Conservation (phyloP, 2,329 filamentous ascomycete species). For the Talaromyces amestolkiae region DNA sequence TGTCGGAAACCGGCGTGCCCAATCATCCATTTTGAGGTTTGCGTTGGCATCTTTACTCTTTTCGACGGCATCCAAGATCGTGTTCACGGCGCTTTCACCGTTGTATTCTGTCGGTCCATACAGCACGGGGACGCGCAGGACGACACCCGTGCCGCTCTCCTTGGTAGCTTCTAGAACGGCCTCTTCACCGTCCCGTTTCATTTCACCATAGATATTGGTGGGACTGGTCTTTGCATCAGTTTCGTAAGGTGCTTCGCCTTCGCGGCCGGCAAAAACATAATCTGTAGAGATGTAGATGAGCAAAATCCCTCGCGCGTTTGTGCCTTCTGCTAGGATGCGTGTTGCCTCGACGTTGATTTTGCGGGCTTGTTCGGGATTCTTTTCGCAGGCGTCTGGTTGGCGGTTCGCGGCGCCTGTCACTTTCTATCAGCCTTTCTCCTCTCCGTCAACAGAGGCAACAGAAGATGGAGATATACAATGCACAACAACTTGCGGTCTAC, state of each 20-base stretch:
- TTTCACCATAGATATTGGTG: constrained; percentile 75
- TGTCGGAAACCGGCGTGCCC: constrained; percentile 79
- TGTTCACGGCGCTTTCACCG: constrained; percentile 78
- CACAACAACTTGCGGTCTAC: constrained; percentile 71
- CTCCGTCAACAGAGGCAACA: neutral
- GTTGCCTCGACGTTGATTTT: constrained; percentile 74
- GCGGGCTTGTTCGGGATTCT: constrained; percentile 71
- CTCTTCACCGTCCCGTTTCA: constrained; percentile 68
- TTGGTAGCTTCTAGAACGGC: constrained; percentile 65
- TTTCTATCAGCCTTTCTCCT: neutral
- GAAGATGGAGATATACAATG: constrained; percentile 62
- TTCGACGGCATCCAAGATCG: constrained; percentile 72
- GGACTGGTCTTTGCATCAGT: constrained; percentile 62
- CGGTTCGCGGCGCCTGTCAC: constrained; percentile 76
- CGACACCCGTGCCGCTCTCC: constrained; percentile 58
- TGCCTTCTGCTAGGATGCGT: constrained; percentile 62
- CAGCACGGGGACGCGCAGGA: constrained; percentile 77
- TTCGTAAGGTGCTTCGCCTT: constrained; percentile 83
- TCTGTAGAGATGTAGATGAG: constrained; percentile 68
- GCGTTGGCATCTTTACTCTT: constrained; percentile 58
- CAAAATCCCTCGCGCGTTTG: constrained; percentile 52
- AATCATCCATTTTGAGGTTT: constrained; percentile 77
- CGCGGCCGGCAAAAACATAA: constrained; percentile 73
- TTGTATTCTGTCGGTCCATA: constrained; percentile 73
- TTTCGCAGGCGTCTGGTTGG: constrained; percentile 81